phyloP scores from a whole-genome alignment of 345 rosid genomes.

The Citrus reticulata region DNA sequence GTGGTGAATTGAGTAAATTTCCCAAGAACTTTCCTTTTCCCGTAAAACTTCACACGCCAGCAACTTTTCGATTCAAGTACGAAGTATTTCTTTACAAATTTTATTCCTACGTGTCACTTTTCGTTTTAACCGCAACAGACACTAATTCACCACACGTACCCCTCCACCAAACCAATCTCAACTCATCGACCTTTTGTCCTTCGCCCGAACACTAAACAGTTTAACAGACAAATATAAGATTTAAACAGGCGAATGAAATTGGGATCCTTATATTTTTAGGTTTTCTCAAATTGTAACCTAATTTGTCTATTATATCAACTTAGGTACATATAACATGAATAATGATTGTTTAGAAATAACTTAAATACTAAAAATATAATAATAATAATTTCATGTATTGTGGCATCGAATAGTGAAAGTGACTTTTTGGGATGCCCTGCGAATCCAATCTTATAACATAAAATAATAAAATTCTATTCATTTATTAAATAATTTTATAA shows the following conservation, averaged over 20 bases:
- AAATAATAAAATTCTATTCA: no score
- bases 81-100: no score
- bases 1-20: neutral
- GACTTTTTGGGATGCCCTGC: accelerated
- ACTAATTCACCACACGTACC: neutral
- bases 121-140: neutral
- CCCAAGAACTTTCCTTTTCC: neutral
- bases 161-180: neutral
- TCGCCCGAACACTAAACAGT: neutral
- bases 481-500: no score
- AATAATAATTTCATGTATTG: no score
- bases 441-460: accelerated
- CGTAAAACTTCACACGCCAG: neutral
- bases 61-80: neutral
- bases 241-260: neutral
- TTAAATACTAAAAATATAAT: no score
- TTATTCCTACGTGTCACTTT: neutral
- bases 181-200: neutral
- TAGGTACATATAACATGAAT: no score
- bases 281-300: no score
- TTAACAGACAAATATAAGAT: neutral
- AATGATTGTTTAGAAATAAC: no score
- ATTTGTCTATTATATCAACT: no score
- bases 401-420: accelerated
- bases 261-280: no score